A percentile compares a stretch with the other conserved stretches of the same genome.
These are phyloP conservation scores for Trypanosoma brucei DNA, from an alignment of 208 protist genomes.

Conservation along the genomic window DNA sequence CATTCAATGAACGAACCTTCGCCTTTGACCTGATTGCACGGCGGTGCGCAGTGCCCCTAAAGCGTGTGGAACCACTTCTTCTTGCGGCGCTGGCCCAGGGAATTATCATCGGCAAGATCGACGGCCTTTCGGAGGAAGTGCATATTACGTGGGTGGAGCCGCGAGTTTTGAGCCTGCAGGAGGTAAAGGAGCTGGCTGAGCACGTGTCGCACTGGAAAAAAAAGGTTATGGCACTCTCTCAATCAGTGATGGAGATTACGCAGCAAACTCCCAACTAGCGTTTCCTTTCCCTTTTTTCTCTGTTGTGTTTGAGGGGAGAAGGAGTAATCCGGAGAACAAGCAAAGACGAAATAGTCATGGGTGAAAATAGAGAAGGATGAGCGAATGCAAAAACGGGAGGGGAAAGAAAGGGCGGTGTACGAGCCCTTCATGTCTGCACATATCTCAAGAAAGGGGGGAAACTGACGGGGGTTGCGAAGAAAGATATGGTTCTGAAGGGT, in stretches of 20 bases:
- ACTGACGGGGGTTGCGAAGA: too few relatives aligned
- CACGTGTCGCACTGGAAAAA: slow-evolving; percentile 72
- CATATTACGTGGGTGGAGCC: slow-evolving; percentile 88
- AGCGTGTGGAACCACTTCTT: slow-evolving; percentile 91
- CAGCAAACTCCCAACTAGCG: slow-evolving; percentile 20
- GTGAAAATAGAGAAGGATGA: too few relatives aligned
- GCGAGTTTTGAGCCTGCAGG: slow-evolving; percentile 74
- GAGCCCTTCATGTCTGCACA: too few relatives aligned
- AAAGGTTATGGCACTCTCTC: slow-evolving; percentile 47
- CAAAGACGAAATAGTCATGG: too few relatives aligned
- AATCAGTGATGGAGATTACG: slow-evolving; percentile 31
- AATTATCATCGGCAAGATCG: slow-evolving; percentile 92
- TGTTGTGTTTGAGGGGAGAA: neutral
- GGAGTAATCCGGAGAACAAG: neutral
- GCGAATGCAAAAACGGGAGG: too few relatives aligned
- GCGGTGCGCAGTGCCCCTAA: slow-evolving; percentile 56
- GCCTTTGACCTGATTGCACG: slow-evolving; percentile 67
- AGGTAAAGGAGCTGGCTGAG: slow-evolving; percentile 65
- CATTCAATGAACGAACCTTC: slow-evolving; percentile 89
- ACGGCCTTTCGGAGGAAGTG: slow-evolving; percentile 83
- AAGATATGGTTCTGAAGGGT: too few relatives aligned
- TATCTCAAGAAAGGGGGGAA: too few relatives aligned
- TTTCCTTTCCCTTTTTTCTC: neutral
- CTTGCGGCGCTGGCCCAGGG: slow-evolving; percentile 92
- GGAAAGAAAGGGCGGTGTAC: too few relatives aligned